These are phyloP conservation scores for Eremochloa ophiuroides DNA, from an alignment of 176 grass and related monocot genomes.

Conservation along the genomic window DNA sequence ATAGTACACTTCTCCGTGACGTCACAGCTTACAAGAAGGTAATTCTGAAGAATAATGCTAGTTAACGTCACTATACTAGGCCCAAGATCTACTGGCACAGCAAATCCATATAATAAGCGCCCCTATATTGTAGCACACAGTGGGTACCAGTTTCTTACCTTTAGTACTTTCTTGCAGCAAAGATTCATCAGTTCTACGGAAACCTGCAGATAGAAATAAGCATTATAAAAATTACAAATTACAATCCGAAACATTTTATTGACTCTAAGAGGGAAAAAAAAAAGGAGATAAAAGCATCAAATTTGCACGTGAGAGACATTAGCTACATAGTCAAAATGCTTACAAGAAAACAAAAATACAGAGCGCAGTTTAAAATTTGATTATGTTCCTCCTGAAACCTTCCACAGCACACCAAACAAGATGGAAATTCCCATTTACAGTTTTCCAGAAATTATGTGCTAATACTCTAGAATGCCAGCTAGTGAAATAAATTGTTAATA, in stretches of 20 bases:
- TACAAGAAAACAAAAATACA: neutral
- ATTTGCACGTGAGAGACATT: neutral
- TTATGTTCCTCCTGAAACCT: neutral
- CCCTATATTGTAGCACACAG: neutral
- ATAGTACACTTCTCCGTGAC: neutral
- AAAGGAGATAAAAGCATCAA: neutral
- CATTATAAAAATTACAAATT: neutral
- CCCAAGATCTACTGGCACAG: neutral
- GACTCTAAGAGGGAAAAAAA: neutral
- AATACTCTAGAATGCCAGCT: neutral
- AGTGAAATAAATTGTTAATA: neutral
- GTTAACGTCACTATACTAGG: neutral
- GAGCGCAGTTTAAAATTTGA: neutral
- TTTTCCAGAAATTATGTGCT: neutral
- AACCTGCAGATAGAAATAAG: constrained; percentile 44
- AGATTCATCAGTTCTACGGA: constrained; percentile 64
- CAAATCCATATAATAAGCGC: neutral
- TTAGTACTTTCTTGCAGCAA: constrained; percentile 86
- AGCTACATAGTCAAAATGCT: neutral
- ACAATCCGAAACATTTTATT: neutral
- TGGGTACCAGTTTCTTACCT: constrained; percentile 36
- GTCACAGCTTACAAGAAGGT: neutral
- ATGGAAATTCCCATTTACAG: neutral
- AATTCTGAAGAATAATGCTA: neutral
- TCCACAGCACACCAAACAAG: neutral